Evolutionary conservation across 352 stramenopile genomes (phyloP), one percentile per base, ranked within the genome.

Genomic region (Pythium rishiriense): DNA sequence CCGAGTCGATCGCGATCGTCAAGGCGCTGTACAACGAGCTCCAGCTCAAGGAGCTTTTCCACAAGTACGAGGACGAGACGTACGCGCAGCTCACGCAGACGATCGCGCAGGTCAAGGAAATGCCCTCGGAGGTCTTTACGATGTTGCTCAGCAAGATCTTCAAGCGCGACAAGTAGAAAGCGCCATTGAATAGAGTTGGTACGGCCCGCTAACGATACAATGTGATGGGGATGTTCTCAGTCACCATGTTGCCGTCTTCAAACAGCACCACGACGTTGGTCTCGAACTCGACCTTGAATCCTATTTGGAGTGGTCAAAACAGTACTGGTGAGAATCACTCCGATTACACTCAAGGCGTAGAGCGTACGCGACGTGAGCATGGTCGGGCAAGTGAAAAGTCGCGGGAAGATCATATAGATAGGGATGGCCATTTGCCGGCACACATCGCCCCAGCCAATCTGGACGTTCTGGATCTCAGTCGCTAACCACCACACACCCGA

Each of bases 81-180:
- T 97, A 97, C 79, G 76, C 81, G 59, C 70, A 88, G 48, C 75
- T 98, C n/a, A 78, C 84, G 39, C 67, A 81, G 22, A 74, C 81
- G 48, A 97, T 98, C 62, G 79, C 79, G 58, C 74, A 86, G 43
- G 78, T 97, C 45, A 88, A 72, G 64, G 75, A 83, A 55, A 94
- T 97, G 78, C 96, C 93, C 29, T 87, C 83, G 43, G 86, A 96
- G 28, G 86, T 98, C 45, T 99, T 98, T 78, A 87, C 93, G 33
- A 83, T 94, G 64, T 83, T 99, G 31, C 77, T 98, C 39, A 88
- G 77, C 54, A 98, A 98, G 78, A 98, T 98, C 75, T 98, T 98
- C 87, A 98, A 98, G 78, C 91, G 96, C 65, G 90, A 85, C 63
- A 98, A 98, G 80, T 98, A 86, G 88, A 24, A 33, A 21, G 17